These are phyloP conservation scores for Arachis monticola DNA, from an alignment of 331 rosid species.

Conservation along the genomic window DNA sequence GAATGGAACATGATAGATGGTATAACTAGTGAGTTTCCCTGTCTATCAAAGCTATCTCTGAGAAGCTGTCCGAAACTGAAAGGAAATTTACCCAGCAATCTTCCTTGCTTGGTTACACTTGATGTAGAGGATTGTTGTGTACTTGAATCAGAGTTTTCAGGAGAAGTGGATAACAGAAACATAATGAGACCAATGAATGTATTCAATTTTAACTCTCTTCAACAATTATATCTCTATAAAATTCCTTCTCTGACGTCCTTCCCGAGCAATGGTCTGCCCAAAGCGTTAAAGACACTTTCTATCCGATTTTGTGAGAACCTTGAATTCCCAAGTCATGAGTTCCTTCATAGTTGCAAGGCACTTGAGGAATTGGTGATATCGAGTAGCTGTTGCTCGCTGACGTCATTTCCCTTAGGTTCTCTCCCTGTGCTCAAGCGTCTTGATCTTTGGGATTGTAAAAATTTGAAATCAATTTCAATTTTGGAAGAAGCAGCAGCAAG, in stretches of 20 bases:
- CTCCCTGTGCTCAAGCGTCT: too few relatives aligned
- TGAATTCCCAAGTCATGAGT: constrained; percentile 7
- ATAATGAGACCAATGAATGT: background rate
- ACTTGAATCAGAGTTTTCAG: background rate
- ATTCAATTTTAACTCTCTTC: background rate
- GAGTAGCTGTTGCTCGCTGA: too few relatives aligned
- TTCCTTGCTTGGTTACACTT: background rate
- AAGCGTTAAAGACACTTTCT: background rate
- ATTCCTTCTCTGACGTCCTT: constrained; percentile 4
- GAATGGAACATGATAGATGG: constrained; percentile 27
- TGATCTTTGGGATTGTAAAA: too few relatives aligned
- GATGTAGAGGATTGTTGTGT: background rate
- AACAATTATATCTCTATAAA: background rate
- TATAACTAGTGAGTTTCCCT: background rate
- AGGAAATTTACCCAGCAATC: background rate
- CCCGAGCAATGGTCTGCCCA: constrained; percentile 1
- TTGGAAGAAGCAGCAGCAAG: too few relatives aligned
- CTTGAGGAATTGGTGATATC: background rate
- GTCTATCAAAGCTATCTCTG: background rate
- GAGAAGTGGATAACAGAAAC: background rate
- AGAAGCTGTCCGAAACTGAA: background rate
- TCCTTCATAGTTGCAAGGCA: background rate
- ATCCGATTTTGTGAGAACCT: background rate
- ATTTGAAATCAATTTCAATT: too few relatives aligned
- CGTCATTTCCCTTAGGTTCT: too few relatives aligned